Evolutionary conservation across 2,329 filamentous ascomycete species (phyloP).

Genomic region (Stagonosporopsis chrysanthemi): DNA sequence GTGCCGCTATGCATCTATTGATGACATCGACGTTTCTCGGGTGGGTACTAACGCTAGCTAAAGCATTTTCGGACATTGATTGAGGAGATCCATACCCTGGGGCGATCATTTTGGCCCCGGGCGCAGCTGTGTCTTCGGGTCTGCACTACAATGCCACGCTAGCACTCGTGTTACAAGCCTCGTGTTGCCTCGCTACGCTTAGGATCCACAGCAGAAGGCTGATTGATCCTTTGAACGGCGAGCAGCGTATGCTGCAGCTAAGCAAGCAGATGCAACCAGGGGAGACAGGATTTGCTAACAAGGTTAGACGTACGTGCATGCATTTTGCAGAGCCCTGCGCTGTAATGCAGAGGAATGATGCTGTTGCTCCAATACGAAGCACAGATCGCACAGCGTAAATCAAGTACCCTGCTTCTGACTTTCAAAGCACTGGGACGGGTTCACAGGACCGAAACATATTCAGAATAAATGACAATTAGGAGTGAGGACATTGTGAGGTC

Average conservation of each 20-base stretch:
- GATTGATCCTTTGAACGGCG: constrained; percentile 1
- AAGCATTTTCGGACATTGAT: constrained; percentile 18
- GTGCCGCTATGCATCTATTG: neutral
- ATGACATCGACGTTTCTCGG: constrained; percentile 7
- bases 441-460: neutral
- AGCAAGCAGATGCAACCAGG: constrained; percentile 3
- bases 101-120: neutral
- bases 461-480: neutral
- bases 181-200: constrained; percentile 6
- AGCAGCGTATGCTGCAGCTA: constrained; percentile 2
- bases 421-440: neutral
- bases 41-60: constrained; percentile 13
- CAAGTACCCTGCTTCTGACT: neutral
- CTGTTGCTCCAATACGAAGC: neutral
- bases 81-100: constrained; percentile 23
- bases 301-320: neutral
- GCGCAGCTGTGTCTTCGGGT: neutral
- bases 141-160: constrained; percentile 6
- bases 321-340: constrained; percentile 1
- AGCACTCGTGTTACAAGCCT: constrained; percentile 5
- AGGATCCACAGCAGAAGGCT: neutral
- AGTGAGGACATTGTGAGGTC: neutral
- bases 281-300: constrained; percentile 2
- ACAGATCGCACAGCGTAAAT: neutral
- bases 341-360: neutral